Percentiles rank a stretch among this genome's conserved stretches.
Evolutionary conservation across 2,329 filamentous ascomycete genomes (phyloP).

Genomic region (Hypoxylon sp.): DNA sequence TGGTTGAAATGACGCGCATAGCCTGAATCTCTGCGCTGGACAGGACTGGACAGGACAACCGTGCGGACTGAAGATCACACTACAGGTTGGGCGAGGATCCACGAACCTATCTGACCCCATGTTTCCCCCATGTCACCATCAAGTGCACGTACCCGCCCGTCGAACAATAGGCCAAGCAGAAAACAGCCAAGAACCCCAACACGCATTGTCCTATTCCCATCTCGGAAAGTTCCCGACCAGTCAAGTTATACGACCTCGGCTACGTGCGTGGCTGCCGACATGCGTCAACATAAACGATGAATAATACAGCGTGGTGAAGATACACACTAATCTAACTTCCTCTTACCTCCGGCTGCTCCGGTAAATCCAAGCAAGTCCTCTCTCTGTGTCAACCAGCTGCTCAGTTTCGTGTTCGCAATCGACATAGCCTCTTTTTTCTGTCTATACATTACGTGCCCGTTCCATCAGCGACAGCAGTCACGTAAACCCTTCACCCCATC

Average conservation of each 20-base stretch:
- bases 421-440: background rate
- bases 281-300: constrained; percentile 8
- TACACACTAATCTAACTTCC: background rate
- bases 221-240: constrained; percentile 28
- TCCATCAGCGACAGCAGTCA: background rate
- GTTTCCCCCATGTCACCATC: background rate
- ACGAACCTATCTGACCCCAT: constrained; percentile 3
- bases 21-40: constrained; percentile 34
- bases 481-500: constrained; percentile 4
- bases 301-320: constrained; percentile 11
- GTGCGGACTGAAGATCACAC: constrained; percentile 31
- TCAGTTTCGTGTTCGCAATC: background rate
- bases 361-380: constrained; percentile 1
- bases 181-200: constrained; percentile 5
- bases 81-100: constrained; percentile 26
- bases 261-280: constrained; percentile 17
- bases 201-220: constrained; percentile 10
- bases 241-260: constrained; percentile 25
- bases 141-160: constrained; percentile 33
- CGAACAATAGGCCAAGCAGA: constrained; percentile 17
- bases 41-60: constrained; percentile 3
- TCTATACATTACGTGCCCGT: constrained; percentile 19
- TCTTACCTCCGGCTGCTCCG: constrained; percentile 8
- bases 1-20: constrained; percentile 40
- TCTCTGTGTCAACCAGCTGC: background rate